Evolutionary conservation across 768 basidiomycete species (phyloP), one percentile per base, ranked within the genome.

Genomic region (Auriscalpium vulgare): DNA sequence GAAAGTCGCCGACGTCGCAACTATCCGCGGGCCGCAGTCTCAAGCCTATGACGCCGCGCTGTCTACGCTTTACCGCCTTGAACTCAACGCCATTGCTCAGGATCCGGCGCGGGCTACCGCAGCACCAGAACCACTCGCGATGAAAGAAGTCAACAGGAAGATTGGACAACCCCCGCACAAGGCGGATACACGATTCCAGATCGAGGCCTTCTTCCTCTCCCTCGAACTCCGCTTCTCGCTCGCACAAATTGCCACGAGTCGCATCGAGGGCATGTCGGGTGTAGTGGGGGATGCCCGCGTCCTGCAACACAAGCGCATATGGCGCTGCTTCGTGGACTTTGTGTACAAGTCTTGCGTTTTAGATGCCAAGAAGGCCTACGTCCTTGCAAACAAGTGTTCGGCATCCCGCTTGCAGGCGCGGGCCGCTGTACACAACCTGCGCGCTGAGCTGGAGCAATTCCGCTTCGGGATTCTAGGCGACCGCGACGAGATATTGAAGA

Each of bases 161-260:
- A 65, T 73, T 2, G 73, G 72, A 2, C 67, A 69, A 37, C 68
- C 71, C 0, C 68, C 65, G 1, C 73, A 72, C n/a, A 67, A 65
- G 36, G 70, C 72, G 6, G 69, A 71, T 47, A 63, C 64, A 0
- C 67, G 70, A 8, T 71, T 68, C 62, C 62, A 63, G 36, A 62
- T 71, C 37, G 71, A 73, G 44, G 74, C 68, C 0, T 65, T 70
- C 56, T 63, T 70, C 57, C 56, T 68, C 11, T 67, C 68, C 10
- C 66, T 76, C 45, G 67, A 72, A 17, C 54, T 74, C 7, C 71
- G 75, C 7, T 66, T 68, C 29, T 54, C 62, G 11, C 56, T 76
- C 19, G 70, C 65, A 0, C 56, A 68, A 17, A 50, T 72, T 14
- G 74, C 72, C 6, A 52, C 59, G 47, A 57, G 59, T 10, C 66